phyloP scores from a whole-genome alignment of 257 asterid genomes.

The Solanum tacnaense region DNA sequence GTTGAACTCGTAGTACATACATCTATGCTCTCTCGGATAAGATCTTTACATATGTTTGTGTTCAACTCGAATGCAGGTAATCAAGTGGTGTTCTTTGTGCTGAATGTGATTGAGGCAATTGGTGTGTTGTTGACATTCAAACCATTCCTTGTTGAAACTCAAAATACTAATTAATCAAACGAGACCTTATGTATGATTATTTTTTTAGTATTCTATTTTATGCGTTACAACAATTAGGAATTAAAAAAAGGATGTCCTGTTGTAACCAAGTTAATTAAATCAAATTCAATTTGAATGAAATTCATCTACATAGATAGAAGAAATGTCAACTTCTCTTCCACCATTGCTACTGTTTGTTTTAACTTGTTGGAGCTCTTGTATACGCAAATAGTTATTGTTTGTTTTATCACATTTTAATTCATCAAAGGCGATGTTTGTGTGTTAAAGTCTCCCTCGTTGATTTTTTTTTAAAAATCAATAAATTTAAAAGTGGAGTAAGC shows the following conservation, averaged over 20 bases:
- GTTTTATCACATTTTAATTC: background rate
- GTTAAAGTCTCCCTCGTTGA: too few relatives aligned
- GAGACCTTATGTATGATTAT: background rate
- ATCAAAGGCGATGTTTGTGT: too few relatives aligned
- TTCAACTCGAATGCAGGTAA: slow-evolving; percentile 15
- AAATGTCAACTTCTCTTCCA: background rate
- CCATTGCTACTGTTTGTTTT: background rate
- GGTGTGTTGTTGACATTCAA: slow-evolving; percentile 20
- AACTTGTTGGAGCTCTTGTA: background rate
- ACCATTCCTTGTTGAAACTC: slow-evolving; percentile 12
- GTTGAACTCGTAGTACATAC: background rate
- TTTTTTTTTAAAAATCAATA: too few relatives aligned
- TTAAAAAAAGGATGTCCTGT: background rate
- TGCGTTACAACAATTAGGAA: background rate
- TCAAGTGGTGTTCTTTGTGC: slow-evolving; percentile 23
- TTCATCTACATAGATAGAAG: background rate
- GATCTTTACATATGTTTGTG: too few relatives aligned
- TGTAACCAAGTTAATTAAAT: background rate
- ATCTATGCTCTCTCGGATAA: background rate
- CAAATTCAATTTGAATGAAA: background rate
- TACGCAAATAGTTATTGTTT: too few relatives aligned
- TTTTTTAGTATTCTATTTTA: background rate
- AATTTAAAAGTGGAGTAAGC: too few relatives aligned
- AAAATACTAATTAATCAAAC: background rate
- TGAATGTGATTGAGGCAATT: slow-evolving; percentile 17